phyloP scores from a whole-genome alignment of 2,329 filamentous ascomycete species.

The Trichophyton benhamiae region DNA sequence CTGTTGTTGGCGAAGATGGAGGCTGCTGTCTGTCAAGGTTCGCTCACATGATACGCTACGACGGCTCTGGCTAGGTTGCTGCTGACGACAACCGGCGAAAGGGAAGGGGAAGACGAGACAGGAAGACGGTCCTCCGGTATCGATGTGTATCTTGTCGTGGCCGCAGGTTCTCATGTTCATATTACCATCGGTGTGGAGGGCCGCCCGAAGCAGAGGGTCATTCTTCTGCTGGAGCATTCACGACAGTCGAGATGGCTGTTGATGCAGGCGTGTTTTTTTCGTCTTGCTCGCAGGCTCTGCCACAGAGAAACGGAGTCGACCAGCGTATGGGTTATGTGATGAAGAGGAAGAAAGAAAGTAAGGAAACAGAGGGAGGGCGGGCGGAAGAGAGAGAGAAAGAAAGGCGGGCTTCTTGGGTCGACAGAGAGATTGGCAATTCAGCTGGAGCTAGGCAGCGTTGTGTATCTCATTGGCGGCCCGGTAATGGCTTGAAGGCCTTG shows the following conservation, averaged over 20 bases:
- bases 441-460: not conserved
- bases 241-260: constrained; percentile 7
- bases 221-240: constrained; percentile 10
- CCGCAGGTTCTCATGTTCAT: constrained; percentile 2
- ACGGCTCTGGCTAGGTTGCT: constrained; percentile 2
- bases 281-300: not conserved
- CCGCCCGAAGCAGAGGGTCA: constrained; percentile 4
- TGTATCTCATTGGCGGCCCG: not conserved
- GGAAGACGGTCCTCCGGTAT: not conserved
- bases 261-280: not conserved
- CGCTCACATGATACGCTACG: constrained; percentile 9
- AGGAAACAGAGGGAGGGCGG: not conserved
- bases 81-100: not conserved
- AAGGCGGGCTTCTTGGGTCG: constrained; percentile 2
- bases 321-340: not conserved
- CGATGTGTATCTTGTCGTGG: constrained; percentile 1
- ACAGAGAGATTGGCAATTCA: constrained; percentile 1
- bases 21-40: constrained; percentile 6
- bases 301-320: not conserved
- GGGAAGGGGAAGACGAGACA: not conserved
- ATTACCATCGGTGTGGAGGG: constrained; percentile 5
- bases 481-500: not conserved
- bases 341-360: not conserved
- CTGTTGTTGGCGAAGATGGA: not conserved
- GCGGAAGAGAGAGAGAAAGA: constrained; percentile 2